A percentile compares a stretch with the other conserved stretches of the same genome.
phyloP scores from a whole-genome alignment of 2,329 filamentous ascomycete genomes.

The Claviceps sorghi region DNA sequence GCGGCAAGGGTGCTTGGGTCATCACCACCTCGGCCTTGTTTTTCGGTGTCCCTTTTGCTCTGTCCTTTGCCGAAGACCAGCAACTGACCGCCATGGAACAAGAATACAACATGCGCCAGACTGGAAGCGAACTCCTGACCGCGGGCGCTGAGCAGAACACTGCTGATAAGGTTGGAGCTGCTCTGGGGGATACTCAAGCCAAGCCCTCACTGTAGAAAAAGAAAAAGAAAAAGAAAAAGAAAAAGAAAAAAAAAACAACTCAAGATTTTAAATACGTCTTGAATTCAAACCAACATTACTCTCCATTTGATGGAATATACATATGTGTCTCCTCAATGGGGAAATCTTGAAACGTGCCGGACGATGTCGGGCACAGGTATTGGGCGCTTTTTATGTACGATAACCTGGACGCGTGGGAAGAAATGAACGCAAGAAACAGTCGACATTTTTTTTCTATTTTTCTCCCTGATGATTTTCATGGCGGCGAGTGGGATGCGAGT shows the following conservation, averaged over 20 bases:
- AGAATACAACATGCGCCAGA: constrained; percentile 91
- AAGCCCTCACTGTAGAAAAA: constrained; percentile 36
- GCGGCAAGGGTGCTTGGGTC: constrained; percentile 81
- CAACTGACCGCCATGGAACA: constrained; percentile 95
- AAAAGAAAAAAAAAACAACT: background rate
- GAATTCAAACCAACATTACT: background rate
- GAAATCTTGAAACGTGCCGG: background rate
- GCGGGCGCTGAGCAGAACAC: constrained; percentile 30
- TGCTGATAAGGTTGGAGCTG: constrained; percentile 34
- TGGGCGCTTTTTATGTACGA: constrained; percentile 4
- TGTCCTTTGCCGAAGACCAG: constrained; percentile 91
- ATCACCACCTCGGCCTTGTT: constrained; percentile 79
- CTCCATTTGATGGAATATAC: background rate
- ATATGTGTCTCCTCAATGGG: background rate
- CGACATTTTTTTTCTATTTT: background rate
- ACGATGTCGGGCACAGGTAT: background rate
- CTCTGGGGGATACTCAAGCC: constrained; percentile 30
- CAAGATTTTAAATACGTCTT: background rate
- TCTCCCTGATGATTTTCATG: background rate
- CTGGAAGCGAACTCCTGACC: constrained; percentile 58
- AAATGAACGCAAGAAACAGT: background rate
- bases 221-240: background rate
- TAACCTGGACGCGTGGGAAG: constrained; percentile 1
- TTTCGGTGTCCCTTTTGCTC: constrained; percentile 80
- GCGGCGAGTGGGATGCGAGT: constrained; percentile 1